A percentile compares a stretch with the other conserved stretches of the same genome.
These are phyloP conservation scores for Paracamarosporium sp. DNA, from an alignment of 2,329 filamentous ascomycete species.

Conservation along the genomic window DNA sequence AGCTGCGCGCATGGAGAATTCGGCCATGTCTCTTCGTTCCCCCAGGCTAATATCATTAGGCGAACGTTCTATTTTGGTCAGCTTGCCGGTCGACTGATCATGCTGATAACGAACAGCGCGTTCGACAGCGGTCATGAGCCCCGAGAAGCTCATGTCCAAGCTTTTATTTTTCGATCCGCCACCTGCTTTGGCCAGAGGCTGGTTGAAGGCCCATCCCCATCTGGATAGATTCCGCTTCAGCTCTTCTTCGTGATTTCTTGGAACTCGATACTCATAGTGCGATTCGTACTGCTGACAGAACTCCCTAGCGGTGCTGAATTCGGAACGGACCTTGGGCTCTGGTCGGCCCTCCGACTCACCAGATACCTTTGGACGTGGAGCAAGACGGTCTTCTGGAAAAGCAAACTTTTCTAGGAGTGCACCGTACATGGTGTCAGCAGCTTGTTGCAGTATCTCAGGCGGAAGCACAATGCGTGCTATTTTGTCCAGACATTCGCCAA, in stretches of 20 bases:
- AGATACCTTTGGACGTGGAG: constrained; percentile 29
- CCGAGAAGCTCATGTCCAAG: constrained; percentile 65
- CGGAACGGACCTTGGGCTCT: background rate
- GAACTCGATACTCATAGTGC: constrained; percentile 63
- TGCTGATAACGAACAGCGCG: constrained; percentile 57
- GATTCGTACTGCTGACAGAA: constrained; percentile 23
- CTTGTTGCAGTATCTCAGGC: constrained; percentile 57
- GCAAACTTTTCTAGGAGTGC: constrained; percentile 80
- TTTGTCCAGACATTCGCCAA: constrained; percentile 92
- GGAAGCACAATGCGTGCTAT: constrained; percentile 79
- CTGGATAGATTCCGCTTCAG: constrained; percentile 53
- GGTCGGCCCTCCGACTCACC: no score
- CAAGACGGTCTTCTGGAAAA: constrained; percentile 58
- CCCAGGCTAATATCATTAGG: constrained; percentile 54
- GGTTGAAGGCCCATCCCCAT: constrained; percentile 73
- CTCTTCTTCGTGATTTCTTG: constrained; percentile 65
- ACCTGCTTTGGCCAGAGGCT: constrained; percentile 66
- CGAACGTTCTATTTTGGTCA: constrained; percentile 37
- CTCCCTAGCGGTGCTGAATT: constrained; percentile 23
- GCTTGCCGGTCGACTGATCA: constrained; percentile 32
- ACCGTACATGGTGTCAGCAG: constrained; percentile 78
- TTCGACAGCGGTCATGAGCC: constrained; percentile 70
- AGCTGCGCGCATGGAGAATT: constrained; percentile 76
- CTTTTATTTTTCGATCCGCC: constrained; percentile 40
- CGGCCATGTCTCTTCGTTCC: constrained; percentile 74